Conservation (phyloP, 805 yeast genomes). For the Suhomyces pyralidae region DNA sequence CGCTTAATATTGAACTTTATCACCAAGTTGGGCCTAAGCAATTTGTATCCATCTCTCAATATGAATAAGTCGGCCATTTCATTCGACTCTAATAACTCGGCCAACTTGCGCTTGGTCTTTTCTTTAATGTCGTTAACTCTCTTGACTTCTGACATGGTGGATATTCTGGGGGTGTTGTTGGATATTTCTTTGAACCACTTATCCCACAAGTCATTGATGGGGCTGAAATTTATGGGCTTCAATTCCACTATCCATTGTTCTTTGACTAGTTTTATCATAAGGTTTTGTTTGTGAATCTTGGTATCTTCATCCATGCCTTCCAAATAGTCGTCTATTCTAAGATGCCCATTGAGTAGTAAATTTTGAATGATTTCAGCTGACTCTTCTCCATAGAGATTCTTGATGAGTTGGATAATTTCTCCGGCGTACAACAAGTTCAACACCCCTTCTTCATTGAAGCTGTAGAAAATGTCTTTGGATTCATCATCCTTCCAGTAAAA, state of each 20-base stretch:
- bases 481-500: constrained; percentile 54
- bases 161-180: constrained; percentile 33
- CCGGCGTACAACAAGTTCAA: constrained; percentile 71
- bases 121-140: constrained; percentile 59
- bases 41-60: constrained; percentile 33
- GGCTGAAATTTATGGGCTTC: constrained; percentile 30
- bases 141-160: constrained; percentile 39
- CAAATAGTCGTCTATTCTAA: constrained; percentile 51
- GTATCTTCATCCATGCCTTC: constrained; percentile 16
- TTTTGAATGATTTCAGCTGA: constrained; percentile 66
- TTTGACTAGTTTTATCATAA: constrained; percentile 25
- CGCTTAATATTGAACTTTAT: constrained; percentile 63
- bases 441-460: constrained; percentile 61
- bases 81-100: constrained; percentile 33
- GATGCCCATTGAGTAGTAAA: constrained; percentile 64
- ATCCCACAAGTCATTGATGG: constrained; percentile 39
- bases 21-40: constrained; percentile 49
- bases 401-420: constrained; percentile 58
- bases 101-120: constrained; percentile 40
- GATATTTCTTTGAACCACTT: constrained; percentile 34
- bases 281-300: constrained; percentile 19
- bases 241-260: constrained; percentile 39
- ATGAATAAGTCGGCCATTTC: constrained; percentile 8
- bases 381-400: constrained; percentile 41
- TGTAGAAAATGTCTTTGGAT: constrained; percentile 45